A percentile compares a stretch with the other conserved stretches of the same genome.
Conservation (phyloP, 1,284 basidiomycete species). For the Acaromyces ingoldii region DNA sequence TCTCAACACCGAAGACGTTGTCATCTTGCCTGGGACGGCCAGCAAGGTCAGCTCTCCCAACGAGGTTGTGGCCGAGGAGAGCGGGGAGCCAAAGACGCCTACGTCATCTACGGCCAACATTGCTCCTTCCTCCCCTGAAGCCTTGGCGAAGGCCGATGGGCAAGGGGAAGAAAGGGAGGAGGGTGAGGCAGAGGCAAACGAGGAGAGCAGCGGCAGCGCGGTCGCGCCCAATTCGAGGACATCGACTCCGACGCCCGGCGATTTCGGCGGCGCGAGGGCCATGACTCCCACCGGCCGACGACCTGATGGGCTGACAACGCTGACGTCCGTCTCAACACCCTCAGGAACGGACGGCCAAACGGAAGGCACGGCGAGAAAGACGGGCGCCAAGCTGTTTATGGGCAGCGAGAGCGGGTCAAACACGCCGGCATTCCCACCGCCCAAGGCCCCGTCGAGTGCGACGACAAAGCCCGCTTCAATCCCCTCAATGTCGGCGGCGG, state of each 20-base stretch:
- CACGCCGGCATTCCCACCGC: conserved; percentile 29
- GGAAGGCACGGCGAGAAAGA: neutral
- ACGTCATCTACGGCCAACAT: no score
- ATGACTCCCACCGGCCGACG: conserved; percentile 23
- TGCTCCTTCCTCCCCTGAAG: no score
- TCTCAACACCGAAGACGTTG: conserved; percentile 32
- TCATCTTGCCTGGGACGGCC: conserved; percentile 31
- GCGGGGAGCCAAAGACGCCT: conserved; percentile 5
- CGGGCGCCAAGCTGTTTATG: conserved; percentile 24
- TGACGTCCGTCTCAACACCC: conserved; percentile 15
- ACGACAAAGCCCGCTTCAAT: conserved; percentile 12
- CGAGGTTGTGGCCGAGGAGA: conserved; percentile 3
- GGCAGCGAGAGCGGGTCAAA: conserved; percentile 29
- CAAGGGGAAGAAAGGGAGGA: conserved; percentile 2
- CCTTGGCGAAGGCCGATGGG: no score
- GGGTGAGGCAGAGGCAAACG: neutral
- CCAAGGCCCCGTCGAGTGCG: neutral
- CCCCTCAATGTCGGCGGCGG: no score
- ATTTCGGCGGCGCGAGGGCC: conserved; percentile 15
- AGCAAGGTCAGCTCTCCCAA: conserved; percentile 34
- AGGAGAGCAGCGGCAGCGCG: conserved; percentile 12
- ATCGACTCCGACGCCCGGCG: conserved; percentile 27
- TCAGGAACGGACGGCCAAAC: conserved; percentile 3
- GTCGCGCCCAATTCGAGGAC: conserved; percentile 19
- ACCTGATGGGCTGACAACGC: conserved; percentile 3